Evolutionary conservation across 2,329 filamentous ascomycete species (phyloP).

Genomic region (Colletotrichum neosansevieriae): DNA sequence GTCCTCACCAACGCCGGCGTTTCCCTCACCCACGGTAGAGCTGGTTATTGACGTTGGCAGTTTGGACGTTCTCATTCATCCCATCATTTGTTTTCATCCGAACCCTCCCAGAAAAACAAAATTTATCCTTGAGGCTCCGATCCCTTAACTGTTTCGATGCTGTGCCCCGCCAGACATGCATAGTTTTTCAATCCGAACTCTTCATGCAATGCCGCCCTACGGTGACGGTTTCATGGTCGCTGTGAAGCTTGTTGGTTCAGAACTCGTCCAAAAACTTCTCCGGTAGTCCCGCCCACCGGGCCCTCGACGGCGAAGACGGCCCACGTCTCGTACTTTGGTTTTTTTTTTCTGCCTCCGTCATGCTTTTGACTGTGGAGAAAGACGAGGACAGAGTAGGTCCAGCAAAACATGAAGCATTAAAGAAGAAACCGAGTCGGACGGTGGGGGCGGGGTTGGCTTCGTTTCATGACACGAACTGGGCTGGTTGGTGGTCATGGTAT

Average conservation of each 20-base stretch:
- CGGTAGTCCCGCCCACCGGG: constrained; percentile 20
- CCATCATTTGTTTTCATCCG: constrained; percentile 18
- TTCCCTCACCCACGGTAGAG: background rate
- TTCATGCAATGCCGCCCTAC: constrained; percentile 18
- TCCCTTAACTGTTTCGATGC: constrained; percentile 15
- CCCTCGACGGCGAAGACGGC: background rate
- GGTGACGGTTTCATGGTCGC: constrained; percentile 13
- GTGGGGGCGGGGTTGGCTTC: constrained; percentile 25
- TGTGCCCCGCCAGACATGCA: constrained; percentile 32
- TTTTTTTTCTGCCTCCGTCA: background rate
- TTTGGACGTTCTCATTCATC: constrained; percentile 13
- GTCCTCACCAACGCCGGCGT: background rate
- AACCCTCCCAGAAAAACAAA: constrained; percentile 3
- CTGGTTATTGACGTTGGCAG: background rate
- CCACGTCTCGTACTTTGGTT: background rate
- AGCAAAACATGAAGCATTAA: background rate
- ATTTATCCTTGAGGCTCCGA: constrained; percentile 8
- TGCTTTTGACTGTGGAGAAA: background rate
- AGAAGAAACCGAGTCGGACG: constrained; percentile 14
- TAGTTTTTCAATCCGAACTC: constrained; percentile 9
- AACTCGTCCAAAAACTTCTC: background rate
- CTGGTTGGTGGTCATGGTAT: constrained; percentile 19
- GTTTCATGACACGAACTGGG: constrained; percentile 32
- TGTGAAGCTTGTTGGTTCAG: constrained; percentile 13
- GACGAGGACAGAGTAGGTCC: background rate